These are phyloP conservation scores for Zasmidium angulare DNA, from an alignment of 2,329 filamentous ascomycete genomes.

Conservation along the genomic window DNA sequence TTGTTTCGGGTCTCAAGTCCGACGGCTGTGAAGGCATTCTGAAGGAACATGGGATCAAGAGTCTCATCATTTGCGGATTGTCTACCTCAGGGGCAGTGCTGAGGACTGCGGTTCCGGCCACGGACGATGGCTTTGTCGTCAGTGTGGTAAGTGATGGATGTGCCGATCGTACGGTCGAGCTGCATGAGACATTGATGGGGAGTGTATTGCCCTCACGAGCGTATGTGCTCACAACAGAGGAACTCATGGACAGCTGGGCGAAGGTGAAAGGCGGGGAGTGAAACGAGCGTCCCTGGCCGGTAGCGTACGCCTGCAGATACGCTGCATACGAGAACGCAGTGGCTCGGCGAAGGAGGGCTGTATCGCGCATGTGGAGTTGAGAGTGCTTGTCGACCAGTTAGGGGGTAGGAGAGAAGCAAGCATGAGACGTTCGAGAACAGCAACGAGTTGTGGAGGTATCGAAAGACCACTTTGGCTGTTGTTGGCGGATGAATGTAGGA, in stretches of 20 bases:
- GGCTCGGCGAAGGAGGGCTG: too few relatives aligned
- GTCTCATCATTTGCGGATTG: conserved; percentile 14
- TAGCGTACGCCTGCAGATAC: too few relatives aligned
- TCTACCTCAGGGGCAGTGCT: conserved; percentile 13
- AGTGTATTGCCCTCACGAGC: conserved; percentile 4
- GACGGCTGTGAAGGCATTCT: conserved; percentile 9
- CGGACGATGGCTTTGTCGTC: conserved; percentile 18
- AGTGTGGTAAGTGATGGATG: conserved; percentile 15
- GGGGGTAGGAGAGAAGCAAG: too few relatives aligned
- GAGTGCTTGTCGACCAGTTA: too few relatives aligned
- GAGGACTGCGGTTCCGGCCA: conserved; percentile 15
- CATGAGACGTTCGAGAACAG: too few relatives aligned
- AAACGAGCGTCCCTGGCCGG: too few relatives aligned
- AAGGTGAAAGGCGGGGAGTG: too few relatives aligned
- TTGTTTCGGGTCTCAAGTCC: conserved; percentile 15
- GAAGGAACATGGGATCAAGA: conserved; percentile 9
- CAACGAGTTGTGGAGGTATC: too few relatives aligned
- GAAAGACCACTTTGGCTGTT: too few relatives aligned
- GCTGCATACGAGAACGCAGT: too few relatives aligned
- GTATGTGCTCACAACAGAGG: conserved; percentile 10
- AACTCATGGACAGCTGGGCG: conserved; percentile 10
- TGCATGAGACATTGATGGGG: conserved; percentile 15
- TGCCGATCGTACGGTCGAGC: conserved; percentile 10
- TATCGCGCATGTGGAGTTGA: too few relatives aligned
- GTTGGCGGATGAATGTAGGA: too few relatives aligned